Evolutionary conservation across 352 stramenopile genomes (phyloP).

Genomic region (Globisporangium apiculatum): DNA sequence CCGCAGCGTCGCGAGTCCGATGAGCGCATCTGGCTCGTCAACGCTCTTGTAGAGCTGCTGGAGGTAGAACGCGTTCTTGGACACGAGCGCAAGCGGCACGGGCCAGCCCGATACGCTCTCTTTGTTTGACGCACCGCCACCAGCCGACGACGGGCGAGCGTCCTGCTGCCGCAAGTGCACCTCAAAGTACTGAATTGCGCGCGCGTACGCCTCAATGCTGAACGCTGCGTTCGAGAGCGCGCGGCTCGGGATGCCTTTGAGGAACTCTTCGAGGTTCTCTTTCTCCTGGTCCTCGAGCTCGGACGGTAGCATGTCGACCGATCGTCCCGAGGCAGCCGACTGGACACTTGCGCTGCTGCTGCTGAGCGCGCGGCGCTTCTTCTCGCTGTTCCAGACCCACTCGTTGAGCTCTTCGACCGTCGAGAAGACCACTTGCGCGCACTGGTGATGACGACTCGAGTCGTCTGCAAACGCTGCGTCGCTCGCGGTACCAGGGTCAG

Average conservation of each 20-base stretch:
- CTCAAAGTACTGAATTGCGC: slow-evolving; percentile 75
- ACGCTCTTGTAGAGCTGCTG: slow-evolving; percentile 75
- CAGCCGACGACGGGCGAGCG: not conserved
- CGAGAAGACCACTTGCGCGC: slow-evolving; percentile 79
- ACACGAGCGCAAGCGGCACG: slow-evolving; percentile 38
- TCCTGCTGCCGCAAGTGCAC: slow-evolving; percentile 55
- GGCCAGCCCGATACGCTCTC: slow-evolving; percentile 15
- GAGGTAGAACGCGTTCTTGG: slow-evolving; percentile 58
- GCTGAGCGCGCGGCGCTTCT: slow-evolving; percentile 64
- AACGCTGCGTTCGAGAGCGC: slow-evolving; percentile 65
- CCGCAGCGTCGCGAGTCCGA: slow-evolving; percentile 48
- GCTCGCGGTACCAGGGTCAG: not conserved
- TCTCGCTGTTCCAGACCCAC: slow-evolving; percentile 82
- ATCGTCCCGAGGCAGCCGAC: slow-evolving; percentile 27
- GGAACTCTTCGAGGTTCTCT: slow-evolving; percentile 66
- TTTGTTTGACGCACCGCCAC: slow-evolving; percentile 1
- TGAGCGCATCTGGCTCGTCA: slow-evolving; percentile 62
- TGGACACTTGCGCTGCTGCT: slow-evolving; percentile 33
- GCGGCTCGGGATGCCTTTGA: slow-evolving; percentile 62
- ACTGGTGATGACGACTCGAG: slow-evolving; percentile 79
- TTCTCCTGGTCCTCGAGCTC: slow-evolving; percentile 71
- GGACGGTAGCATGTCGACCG: slow-evolving; percentile 25
- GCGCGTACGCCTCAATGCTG: slow-evolving; percentile 60
- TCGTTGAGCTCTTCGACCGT: slow-evolving; percentile 86
- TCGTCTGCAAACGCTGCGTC: slow-evolving; percentile 32